Conservation (phyloP, 78 protist species). For the Acrasis kona region DNA sequence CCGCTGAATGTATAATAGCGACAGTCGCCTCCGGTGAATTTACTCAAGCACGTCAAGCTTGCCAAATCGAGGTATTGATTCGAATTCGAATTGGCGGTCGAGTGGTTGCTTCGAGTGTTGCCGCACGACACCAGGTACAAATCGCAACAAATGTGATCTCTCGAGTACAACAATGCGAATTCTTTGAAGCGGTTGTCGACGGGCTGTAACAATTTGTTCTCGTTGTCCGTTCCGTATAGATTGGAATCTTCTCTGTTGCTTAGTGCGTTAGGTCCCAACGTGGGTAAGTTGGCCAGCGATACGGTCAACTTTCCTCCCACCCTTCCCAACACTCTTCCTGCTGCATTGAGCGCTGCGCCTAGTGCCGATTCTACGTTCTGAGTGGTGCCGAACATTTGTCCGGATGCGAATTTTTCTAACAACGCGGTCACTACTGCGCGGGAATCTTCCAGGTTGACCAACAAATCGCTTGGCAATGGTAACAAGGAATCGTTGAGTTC, state of each 20-base stretch:
- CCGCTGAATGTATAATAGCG: not conserved
- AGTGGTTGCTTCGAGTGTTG: too few species aligned
- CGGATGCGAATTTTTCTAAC: not conserved
- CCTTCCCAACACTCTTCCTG: not conserved
- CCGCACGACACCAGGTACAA: slow-evolving; percentile 14
- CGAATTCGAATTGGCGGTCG: too few species aligned
- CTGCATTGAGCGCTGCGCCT: not conserved
- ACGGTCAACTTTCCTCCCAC: slow-evolving; percentile 1
- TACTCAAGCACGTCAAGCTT: not conserved
- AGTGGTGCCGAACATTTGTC: not conserved
- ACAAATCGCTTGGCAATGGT: not conserved
- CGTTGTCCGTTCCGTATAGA: slow-evolving; percentile 39
- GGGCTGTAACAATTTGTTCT: not conserved
- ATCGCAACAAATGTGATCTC: not conserved
- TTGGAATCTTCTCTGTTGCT: slow-evolving; percentile 19
- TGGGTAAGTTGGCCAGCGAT: not conserved
- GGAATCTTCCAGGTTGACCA: not conserved
- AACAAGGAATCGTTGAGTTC: not conserved
- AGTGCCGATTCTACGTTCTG: not conserved
- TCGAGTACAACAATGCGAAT: not conserved
- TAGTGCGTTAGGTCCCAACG: slow-evolving; percentile 17
- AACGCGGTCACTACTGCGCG: not conserved
- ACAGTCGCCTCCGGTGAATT: not conserved
- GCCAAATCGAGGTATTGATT: slow-evolving; percentile 15
- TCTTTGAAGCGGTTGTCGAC: slow-evolving; percentile 1